These are phyloP conservation scores for Pseudogymnoascus sp. DNA, from an alignment of 2,329 filamentous ascomycete genomes.

Conservation along the genomic window DNA sequence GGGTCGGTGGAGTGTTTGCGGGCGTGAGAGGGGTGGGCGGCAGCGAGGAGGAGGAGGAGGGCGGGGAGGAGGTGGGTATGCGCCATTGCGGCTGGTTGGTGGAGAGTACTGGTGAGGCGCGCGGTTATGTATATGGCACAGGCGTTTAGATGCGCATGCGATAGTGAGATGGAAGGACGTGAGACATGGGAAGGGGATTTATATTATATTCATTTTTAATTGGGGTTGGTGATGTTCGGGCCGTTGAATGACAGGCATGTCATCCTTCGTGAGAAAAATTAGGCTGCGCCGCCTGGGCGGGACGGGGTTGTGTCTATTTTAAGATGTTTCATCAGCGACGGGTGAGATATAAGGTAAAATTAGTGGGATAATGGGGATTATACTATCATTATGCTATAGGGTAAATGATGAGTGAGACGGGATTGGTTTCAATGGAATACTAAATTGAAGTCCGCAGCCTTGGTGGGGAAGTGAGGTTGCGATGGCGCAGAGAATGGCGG, in stretches of 20 bases:
- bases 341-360: not conserved
- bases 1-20: constrained; percentile 25
- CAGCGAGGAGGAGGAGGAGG: constrained; percentile 31
- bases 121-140: constrained; percentile 30
- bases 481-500: not conserved
- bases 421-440: not conserved
- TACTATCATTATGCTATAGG: not conserved
- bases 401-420: not conserved
- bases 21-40: constrained; percentile 33
- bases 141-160: not conserved
- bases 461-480: not conserved
- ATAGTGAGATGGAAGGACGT: not conserved
- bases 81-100: constrained; percentile 26
- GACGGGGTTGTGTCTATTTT: not conserved
- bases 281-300: not conserved
- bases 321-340: not conserved
- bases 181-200: not conserved
- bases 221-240: not conserved
- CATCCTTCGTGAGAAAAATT: not conserved
- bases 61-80: constrained; percentile 32
- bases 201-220: not conserved
- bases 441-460: not conserved
- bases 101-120: constrained; percentile 34
- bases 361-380: not conserved
- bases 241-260: not conserved